Percentiles rank a stretch among this genome's conserved stretches.
These are phyloP conservation scores for Cardamine resedifolia DNA, from an alignment of 345 rosid species.

Conservation along the genomic window DNA sequence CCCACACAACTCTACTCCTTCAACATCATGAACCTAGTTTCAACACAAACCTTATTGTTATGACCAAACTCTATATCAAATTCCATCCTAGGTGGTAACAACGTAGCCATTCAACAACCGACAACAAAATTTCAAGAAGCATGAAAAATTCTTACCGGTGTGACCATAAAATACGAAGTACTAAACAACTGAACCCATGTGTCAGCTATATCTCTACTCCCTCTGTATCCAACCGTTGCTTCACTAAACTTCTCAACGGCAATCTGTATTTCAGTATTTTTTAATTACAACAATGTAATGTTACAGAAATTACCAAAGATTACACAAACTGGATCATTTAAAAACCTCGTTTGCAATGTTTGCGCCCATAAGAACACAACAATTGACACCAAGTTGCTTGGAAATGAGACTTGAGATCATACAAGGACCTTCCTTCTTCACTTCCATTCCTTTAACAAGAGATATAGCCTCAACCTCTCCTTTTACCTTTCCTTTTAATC, in stretches of 20 bases:
- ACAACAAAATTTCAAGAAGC: not conserved
- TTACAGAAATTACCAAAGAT: not conserved
- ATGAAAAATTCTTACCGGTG: conserved; percentile 56
- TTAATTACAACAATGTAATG: conserved; percentile 8
- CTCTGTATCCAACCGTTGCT: conserved; percentile 91
- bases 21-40: conserved; percentile 82
- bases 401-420: conserved; percentile 88
- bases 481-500: conserved; percentile 62
- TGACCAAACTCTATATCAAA: not conserved
- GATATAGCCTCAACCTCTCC: conserved; percentile 78
- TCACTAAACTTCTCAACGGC: conserved; percentile 92
- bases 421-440: conserved; percentile 90
- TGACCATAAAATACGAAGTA: conserved; percentile 83
- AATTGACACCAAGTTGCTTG: conserved; percentile 64
- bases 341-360: conserved; percentile 92
- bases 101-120: not conserved
- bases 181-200: conserved; percentile 88
- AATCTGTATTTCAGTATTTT: conserved; percentile 52
- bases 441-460: conserved; percentile 95
- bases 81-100: not conserved
- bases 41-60: conserved; percentile 18
- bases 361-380: conserved; percentile 96
- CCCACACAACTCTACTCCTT: conserved; percentile 95
- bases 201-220: conserved; percentile 61
- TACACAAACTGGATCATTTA: not conserved